Evolutionary conservation across 768 basidiomycete genomes (phyloP).

Genomic region (Tulasnella sp.): DNA sequence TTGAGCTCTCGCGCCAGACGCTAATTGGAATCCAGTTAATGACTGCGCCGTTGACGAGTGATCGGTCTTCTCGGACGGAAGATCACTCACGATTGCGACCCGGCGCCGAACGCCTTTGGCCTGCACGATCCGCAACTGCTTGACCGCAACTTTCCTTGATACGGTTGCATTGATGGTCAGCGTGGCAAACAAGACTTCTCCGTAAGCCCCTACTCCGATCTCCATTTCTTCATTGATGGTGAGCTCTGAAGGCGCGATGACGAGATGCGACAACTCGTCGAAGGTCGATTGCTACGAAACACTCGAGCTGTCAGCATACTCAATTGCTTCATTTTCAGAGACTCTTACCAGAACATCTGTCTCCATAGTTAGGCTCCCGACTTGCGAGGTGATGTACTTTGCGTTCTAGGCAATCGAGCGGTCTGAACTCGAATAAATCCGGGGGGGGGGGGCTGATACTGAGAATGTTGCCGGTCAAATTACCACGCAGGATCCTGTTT

Average conservation of each 20-base stretch:
- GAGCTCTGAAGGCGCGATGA: background rate
- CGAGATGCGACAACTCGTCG: background rate
- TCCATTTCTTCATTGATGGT: background rate
- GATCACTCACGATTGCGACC: background rate
- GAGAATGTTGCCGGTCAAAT: no score
- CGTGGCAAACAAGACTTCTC: background rate
- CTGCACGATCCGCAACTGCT: background rate
- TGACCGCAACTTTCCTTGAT: background rate
- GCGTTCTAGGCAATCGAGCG: no score
- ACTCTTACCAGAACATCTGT: no score
- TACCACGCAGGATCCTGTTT: no score
- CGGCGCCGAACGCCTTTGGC: background rate
- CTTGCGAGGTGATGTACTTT: no score
- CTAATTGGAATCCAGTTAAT: no score
- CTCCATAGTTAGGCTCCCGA: no score
- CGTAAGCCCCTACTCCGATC: background rate
- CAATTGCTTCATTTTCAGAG: no score
- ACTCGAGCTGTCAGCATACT: no score
- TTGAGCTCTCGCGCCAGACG: background rate
- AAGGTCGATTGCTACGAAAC: background rate
- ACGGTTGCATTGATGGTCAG: background rate
- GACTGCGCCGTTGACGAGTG: no score
- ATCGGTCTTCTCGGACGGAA: background rate
- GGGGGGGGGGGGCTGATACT: no score
- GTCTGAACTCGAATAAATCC: no score